phyloP scores from a whole-genome alignment of 2,329 filamentous ascomycete species.

The Colletotrichum neosansevieriae region DNA sequence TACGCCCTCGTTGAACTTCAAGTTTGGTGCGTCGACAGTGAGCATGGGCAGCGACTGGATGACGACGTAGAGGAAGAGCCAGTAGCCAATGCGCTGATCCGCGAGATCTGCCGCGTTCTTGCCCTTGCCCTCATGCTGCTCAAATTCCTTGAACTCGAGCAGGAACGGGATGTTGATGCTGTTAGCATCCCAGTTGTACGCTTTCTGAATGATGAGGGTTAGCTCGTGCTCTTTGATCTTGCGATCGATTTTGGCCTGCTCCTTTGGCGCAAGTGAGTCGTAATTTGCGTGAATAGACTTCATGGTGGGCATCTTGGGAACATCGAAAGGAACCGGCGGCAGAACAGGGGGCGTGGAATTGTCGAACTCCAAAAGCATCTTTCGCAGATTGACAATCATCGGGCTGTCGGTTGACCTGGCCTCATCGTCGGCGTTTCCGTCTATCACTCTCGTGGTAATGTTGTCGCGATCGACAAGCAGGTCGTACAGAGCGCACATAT shows the following conservation, averaged over 20 bases:
- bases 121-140: slow-evolving; percentile 74
- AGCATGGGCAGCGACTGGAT: slow-evolving; percentile 83
- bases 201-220: slow-evolving; percentile 79
- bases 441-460: slow-evolving; percentile 82
- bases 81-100: slow-evolving; percentile 80
- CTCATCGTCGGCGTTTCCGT: slow-evolving; percentile 66
- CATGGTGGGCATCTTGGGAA: slow-evolving; percentile 81
- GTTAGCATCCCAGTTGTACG: slow-evolving; percentile 82
- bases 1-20: slow-evolving; percentile 76
- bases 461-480: slow-evolving; percentile 83
- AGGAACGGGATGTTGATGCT: slow-evolving; percentile 71
- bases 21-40: slow-evolving; percentile 78
- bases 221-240: slow-evolving; percentile 85
- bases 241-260: slow-evolving; percentile 78
- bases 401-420: slow-evolving; percentile 64
- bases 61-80: slow-evolving; percentile 84
- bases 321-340: slow-evolving; percentile 91
- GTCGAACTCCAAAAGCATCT: slow-evolving; percentile 89
- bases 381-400: slow-evolving; percentile 77
- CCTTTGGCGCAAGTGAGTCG: slow-evolving; percentile 74
- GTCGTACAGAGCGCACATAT: slow-evolving; percentile 90
- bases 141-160: slow-evolving; percentile 77
- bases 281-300: slow-evolving; percentile 74
- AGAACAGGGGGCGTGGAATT: slow-evolving; percentile 88
- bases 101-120: slow-evolving; percentile 74